Conservation (phyloP, 371 early-diverging fungal species). For the Blakeslea trispora region DNA sequence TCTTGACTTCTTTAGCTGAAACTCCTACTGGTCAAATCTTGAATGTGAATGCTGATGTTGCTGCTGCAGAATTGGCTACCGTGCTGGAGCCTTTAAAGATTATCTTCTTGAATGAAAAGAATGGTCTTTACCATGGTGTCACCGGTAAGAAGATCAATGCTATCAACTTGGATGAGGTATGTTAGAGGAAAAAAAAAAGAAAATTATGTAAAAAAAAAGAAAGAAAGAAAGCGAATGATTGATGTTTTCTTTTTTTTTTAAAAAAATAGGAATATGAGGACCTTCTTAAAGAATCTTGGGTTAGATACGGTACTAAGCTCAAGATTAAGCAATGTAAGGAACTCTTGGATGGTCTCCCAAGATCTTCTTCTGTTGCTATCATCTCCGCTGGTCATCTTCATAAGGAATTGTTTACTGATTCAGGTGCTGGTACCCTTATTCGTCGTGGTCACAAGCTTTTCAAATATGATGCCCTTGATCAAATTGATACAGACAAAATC, state of each 20-base stretch:
- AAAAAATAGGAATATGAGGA: slow-evolving; percentile 73
- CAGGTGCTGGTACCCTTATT: slow-evolving; percentile 94
- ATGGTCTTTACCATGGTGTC: slow-evolving; percentile 89
- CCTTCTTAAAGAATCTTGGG: slow-evolving; percentile 92
- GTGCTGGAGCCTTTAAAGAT: slow-evolving; percentile 96
- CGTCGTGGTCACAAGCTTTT: slow-evolving; percentile 91
- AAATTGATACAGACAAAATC: slow-evolving; percentile 82
- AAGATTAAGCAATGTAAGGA: slow-evolving; percentile 96
- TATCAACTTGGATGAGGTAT: slow-evolving; percentile 95
- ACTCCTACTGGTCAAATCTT: slow-evolving; percentile 94
- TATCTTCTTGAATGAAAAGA: slow-evolving; percentile 95
- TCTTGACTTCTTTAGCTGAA: slow-evolving; percentile 94
- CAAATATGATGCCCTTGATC: slow-evolving; percentile 62
- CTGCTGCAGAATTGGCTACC: slow-evolving; percentile 93
- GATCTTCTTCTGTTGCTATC: slow-evolving; percentile 94
- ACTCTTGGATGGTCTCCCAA: slow-evolving; percentile 90
- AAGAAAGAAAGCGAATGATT: too few species aligned
- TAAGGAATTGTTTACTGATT: slow-evolving; percentile 96
- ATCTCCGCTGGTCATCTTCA: slow-evolving; percentile 95
- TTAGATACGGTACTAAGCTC: slow-evolving; percentile 93
- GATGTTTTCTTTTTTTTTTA: not conserved
- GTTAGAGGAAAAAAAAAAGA: slow-evolving; percentile 2
- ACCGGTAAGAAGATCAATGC: slow-evolving; percentile 92
- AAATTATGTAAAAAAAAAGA: too few species aligned
- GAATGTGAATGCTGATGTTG: slow-evolving; percentile 98